Base-by-base conservation (phyloP, 2,329 filamentous ascomycete species). In the Calonectria leucothoes region DNA sequence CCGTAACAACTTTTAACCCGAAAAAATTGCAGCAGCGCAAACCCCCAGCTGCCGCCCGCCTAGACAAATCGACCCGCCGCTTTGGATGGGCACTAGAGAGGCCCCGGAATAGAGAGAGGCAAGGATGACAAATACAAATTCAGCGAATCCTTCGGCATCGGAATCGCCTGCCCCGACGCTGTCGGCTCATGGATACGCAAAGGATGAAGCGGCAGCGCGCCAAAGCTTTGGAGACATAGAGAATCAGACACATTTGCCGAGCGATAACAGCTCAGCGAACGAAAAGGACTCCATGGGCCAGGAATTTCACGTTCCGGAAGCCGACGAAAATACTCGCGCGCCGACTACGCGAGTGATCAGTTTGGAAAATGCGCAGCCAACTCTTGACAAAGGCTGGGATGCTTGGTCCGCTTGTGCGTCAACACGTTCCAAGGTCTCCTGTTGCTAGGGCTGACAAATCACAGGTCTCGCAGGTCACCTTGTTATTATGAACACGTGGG, bases 401-500 rank as follows among this genome's bases (percentile, higher is more conserved):
- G 59, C 59, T 29, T 64, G 59, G 59, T 64, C 39, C 8, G 59
- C 59, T 14, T 64, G 59, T 64, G 27, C 10, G 59, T 64, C 29
- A 23, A 31, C n/a, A 0, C 23, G 17, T 5, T 42, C 35, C n/a
- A 39, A 31, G 3, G 3, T 15, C 4, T 6, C 8, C 23, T 23
- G 39, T 20, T 31, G 37, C 55, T 17, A 20, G 23, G 20, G 7
- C 23, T 64, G 20, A 64, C 59, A 15, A 10, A 20, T 64, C 4
- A 23, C 29, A 64, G 59, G 59, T 48, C 10, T 64, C 15, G 59
- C 59, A 7, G 59, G 59, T 64, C 59, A 64, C 17, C 39, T 64
- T 7, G 59, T 64, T 4, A 64, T 64, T 23, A 64, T 64, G 59
- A 64, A 64, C 29, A 64, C 59, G 10, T 64, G 59, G 59, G 59